phyloP scores from a whole-genome alignment of 306 rosid species.

The Benincasa hispida region DNA sequence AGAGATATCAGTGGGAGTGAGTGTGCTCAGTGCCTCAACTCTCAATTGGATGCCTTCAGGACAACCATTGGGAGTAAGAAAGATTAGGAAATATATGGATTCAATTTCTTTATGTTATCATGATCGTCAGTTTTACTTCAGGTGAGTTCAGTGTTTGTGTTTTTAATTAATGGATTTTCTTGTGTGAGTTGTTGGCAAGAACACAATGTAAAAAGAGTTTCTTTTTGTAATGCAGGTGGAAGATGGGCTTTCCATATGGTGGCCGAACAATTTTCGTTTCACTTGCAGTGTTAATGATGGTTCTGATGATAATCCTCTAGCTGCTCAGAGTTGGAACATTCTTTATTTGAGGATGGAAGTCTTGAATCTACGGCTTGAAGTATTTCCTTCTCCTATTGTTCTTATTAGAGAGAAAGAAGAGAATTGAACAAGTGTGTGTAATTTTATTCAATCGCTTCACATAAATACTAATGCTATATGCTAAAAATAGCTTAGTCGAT shows the following conservation, averaged over 20 bases:
- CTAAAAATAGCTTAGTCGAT: no score
- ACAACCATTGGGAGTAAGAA: constrained; percentile 31
- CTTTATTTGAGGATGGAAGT: not conserved
- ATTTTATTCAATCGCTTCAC: no score
- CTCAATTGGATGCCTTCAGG: constrained; percentile 25
- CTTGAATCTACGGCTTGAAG: not conserved
- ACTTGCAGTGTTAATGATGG: constrained; percentile 2
- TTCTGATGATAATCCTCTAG: constrained; percentile 14
- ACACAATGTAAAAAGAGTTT: not conserved
- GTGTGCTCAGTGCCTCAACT: constrained; percentile 29
- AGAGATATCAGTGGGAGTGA: constrained; percentile 34
- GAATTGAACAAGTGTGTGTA: no score
- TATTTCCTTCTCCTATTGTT: not conserved
- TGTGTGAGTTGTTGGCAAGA: not conserved
- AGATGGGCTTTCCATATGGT: constrained; percentile 12
- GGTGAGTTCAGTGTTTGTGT: constrained; percentile 15
- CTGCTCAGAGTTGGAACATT: not conserved
- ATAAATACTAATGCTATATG: no score
- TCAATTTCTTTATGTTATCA: constrained; percentile 45
- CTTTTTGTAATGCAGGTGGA: constrained; percentile 19
- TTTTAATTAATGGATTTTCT: no score
- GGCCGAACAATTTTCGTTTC: constrained; percentile 1
- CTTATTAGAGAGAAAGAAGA: no score
- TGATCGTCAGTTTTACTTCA: constrained; percentile 37
- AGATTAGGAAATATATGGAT: constrained; percentile 46